Evolutionary conservation across 2,329 filamentous ascomycete species (phyloP), one percentile per base, ranked within the genome.

Genomic region (Cladobotryum protrusum): DNA sequence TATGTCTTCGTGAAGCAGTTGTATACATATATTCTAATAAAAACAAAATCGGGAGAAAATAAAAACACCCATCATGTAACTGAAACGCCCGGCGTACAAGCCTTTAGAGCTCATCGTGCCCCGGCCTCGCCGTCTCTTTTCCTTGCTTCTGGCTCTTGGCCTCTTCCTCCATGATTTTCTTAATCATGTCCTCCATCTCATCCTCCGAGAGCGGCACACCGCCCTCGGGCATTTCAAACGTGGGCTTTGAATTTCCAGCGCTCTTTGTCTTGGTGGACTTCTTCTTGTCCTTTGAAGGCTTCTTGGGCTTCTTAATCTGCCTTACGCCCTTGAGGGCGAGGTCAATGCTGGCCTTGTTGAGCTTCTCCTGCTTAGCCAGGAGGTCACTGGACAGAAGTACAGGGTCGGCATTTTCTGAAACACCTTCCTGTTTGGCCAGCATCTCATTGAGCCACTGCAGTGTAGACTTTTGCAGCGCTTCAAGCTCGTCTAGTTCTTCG

Each of bases 401-500:
- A 0, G 89, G 87, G 57, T 97, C 83, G 9, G 89, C 87, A 2
- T 83, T 82, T 2, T 75, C 70, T 14, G 77, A 72, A 3, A 96
- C 79, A 57, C 81, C 83, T 29, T 83, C 79, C 67, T 97, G 92
- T 58, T 79, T 77, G 2, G 76, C 72, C 43, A 87, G 70, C 63
- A 87, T 85, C 56, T 86, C 79, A 32, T 83, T 78, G 17, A 99
- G 75, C 92, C 92, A 99, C 17, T 77, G 73, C 14, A 77, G 71
- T 15, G 84, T 81, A 13, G 79, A 76, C 24, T 81, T 77, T 61
- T 84, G 80, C 15, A 82, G 71, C 11, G 79, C 75, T 46, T 83
- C 78, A 19, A 93, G 73, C 43, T 76, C 72, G 39, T 77, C 74
- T 32, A 96, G 73, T 61, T 97, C 91, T 29, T 85, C 80, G 8